Conservation (phyloP, 805 yeast species). For the Cyberlindnera euphorbiiphila region DNA sequence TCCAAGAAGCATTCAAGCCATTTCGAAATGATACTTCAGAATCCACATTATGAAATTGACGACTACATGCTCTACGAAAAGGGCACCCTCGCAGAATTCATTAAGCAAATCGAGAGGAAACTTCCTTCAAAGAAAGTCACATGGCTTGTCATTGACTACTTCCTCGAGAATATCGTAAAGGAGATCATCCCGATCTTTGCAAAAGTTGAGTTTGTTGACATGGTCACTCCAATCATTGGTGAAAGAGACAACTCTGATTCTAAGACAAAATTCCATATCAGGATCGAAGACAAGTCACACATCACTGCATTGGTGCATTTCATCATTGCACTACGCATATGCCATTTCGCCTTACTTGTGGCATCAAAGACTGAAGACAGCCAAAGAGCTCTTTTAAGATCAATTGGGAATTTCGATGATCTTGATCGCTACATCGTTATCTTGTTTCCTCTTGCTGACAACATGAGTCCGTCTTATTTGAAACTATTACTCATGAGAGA, state of each 20-base stretch:
- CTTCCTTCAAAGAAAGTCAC: constrained; percentile 52
- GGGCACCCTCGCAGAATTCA: constrained; percentile 14
- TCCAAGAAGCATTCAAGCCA: constrained; percentile 9
- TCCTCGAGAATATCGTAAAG: neutral
- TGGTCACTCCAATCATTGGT: constrained; percentile 44
- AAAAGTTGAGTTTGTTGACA: constrained; percentile 42
- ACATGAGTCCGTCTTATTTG: constrained; percentile 4
- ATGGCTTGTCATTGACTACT: constrained; percentile 47
- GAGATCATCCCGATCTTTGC: constrained; percentile 47
- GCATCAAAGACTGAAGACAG: constrained; percentile 17
- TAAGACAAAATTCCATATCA: constrained; percentile 29
- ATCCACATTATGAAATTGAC: constrained; percentile 18
- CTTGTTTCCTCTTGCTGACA: constrained; percentile 11
- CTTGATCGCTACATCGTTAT: constrained; percentile 19
- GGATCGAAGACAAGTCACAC: constrained; percentile 12
- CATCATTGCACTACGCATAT: constrained; percentile 18
- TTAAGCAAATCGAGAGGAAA: constrained; percentile 32
- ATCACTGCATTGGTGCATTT: constrained; percentile 14
- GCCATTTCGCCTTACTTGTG: constrained; percentile 17
- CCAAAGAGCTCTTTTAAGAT: constrained; percentile 11
- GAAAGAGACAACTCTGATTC: constrained; percentile 26
- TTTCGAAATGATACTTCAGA: constrained; percentile 17
- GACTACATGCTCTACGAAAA: constrained; percentile 18
- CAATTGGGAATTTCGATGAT: constrained; percentile 14
- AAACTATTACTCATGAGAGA: constrained; percentile 13